Base-by-base conservation (phyloP, 2,329 filamentous ascomycete species). In the Fusarium denticulatum region DNA sequence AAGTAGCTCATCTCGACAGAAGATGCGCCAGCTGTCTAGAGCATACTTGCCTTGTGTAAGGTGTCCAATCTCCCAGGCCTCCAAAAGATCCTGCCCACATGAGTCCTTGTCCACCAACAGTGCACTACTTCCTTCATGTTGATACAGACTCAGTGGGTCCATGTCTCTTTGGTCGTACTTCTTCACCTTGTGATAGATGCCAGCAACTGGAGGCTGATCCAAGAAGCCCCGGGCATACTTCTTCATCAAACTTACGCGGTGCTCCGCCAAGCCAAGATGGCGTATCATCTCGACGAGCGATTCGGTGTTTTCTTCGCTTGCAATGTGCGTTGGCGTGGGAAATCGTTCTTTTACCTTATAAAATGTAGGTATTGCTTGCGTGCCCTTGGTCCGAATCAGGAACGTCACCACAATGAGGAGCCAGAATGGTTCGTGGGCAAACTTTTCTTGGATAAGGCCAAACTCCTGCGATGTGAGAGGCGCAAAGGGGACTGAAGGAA, bases 21-120 rank as follows among this genome's bases (percentile, higher is more conserved):
- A 98, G 72, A 98, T 97, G 7, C 95, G 90, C 93, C 94, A 98
- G 78, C 93, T 95, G 81, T 98, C 95, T 55, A 96, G 85, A 1
- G 94, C 93, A 81, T 98, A 98, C 4, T 90, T 87, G 22, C 95
- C 94, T 60, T 94, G 91, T 0, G 94, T 95, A 64, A 98, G 84
- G 80, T 97, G 94, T 0, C 92, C 94, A 67, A 97, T 93, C 78
- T 98, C 95, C 91, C 94, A 97, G 0, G 89, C 88, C 16, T 86
- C 84, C 26, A 80, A 50, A 24, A 79, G 49, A 28, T 79, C 76
- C 24, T 65, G 58, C 16, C 26, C 39, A 14, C 52, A 55, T 26
- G 60, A 59, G 24, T 67, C 66, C 53, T 58, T 56, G 12, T 59
- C 59, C 18, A 49, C 52, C 11, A 40, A 60, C 24, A 57, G 30